A percentile compares a stretch with the other conserved stretches of the same genome.
Conservation (phyloP, 441 rosid species). For the Adansonia madagascariensis region DNA sequence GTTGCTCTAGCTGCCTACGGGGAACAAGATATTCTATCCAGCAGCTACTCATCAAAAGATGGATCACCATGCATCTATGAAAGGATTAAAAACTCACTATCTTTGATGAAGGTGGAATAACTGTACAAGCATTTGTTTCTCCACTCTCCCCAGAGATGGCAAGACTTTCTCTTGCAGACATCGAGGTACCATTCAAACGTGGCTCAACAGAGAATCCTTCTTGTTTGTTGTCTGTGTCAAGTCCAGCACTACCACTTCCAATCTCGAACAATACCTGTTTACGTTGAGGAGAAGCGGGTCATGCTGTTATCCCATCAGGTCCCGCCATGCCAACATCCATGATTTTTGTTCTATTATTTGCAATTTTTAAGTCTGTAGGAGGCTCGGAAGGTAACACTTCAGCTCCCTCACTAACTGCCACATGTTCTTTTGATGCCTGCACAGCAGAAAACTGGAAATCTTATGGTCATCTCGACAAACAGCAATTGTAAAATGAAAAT, state of each 20-base stretch:
- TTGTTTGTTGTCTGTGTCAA: slow-evolving; percentile 20
- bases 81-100: slow-evolving; percentile 36
- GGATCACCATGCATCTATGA: not conserved
- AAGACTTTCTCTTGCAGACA: slow-evolving; percentile 24
- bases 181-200: slow-evolving; percentile 30
- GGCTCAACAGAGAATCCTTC: slow-evolving; percentile 27
- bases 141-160: slow-evolving; percentile 33
- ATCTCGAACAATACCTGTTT: slow-evolving; percentile 31
- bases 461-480: slow-evolving; percentile 1
- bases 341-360: slow-evolving; percentile 26
- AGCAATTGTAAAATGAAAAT: not conserved
- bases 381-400: slow-evolving; percentile 30
- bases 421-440: slow-evolving; percentile 44
- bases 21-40: slow-evolving; percentile 32
- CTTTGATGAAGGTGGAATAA: slow-evolving; percentile 43
- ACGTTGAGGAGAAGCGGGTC: slow-evolving; percentile 27
- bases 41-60: slow-evolving; percentile 8
- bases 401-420: slow-evolving; percentile 39
- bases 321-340: slow-evolving; percentile 19
- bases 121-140: slow-evolving; percentile 30
- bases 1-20: slow-evolving; percentile 57
- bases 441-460: not conserved
- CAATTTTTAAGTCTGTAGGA: slow-evolving; percentile 28
- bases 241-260: slow-evolving; percentile 30
- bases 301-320: slow-evolving; percentile 16